These are phyloP conservation scores for Umbelopsis vinacea DNA, from an alignment of 192 early-diverging fungal species.

Conservation along the genomic window DNA sequence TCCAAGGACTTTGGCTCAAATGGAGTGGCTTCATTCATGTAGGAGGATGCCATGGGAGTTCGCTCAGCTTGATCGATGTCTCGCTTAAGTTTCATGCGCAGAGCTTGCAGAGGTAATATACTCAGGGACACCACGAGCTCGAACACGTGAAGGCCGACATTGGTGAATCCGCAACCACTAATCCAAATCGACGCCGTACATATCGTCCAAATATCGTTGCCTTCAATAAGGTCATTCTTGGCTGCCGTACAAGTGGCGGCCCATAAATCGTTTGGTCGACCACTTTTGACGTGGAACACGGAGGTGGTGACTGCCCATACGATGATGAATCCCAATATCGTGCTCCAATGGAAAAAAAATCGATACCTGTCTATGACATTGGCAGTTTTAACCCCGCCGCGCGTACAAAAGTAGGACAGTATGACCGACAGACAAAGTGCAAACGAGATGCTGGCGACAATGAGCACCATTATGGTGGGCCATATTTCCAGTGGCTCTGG, in stretches of 20 bases:
- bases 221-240: background rate
- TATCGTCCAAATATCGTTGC: slow-evolving; percentile 3
- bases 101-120: background rate
- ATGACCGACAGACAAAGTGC: background rate
- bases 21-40: background rate
- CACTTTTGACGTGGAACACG: background rate
- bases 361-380: background rate
- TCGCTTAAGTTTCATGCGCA: background rate
- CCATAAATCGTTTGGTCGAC: background rate
- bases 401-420: background rate
- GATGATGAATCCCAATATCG: background rate
- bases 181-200: slow-evolving; percentile 8
- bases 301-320: slow-evolving; percentile 8
- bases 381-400: background rate
- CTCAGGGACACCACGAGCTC: background rate
- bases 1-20: background rate
- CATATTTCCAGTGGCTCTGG: slow-evolving; percentile 7
- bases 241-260: background rate
- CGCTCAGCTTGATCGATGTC: slow-evolving; percentile 5
- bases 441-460: slow-evolving; percentile 6
- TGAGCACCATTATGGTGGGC: background rate
- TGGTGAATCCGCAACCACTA: slow-evolving; percentile 15
- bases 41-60: background rate
- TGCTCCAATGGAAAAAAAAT: slow-evolving; percentile 20
- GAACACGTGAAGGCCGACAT: background rate